phyloP scores from a whole-genome alignment of 1,284 basidiomycete genomes.

The Phellopilus nigrolimitatus region DNA sequence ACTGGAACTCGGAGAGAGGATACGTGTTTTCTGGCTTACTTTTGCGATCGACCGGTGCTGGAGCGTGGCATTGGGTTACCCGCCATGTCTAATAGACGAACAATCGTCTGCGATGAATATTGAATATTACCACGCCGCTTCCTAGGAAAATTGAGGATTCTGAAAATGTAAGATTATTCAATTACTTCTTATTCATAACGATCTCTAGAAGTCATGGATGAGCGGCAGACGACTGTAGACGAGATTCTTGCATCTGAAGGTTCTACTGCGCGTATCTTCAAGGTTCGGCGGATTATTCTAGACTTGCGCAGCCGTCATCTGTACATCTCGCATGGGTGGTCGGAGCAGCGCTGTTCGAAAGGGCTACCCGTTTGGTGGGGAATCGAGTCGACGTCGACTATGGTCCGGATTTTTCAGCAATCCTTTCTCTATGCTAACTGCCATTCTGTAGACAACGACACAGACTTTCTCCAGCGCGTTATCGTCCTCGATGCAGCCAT shows the following conservation, averaged over 20 bases:
- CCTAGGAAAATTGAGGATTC: constrained; percentile 9
- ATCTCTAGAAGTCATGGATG: neutral
- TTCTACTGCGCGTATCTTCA: neutral
- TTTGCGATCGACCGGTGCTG: constrained; percentile 15
- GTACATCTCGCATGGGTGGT: constrained; percentile 2
- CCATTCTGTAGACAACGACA: neutral
- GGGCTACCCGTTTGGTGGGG: constrained; percentile 11
- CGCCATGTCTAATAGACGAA: too few species aligned
- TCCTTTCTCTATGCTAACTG: neutral
- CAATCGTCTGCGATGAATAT: constrained; percentile 12
- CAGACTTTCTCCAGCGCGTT: neutral
- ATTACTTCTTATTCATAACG: neutral
- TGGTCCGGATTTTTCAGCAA: neutral
- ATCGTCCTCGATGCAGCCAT: neutral
- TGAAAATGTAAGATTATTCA: constrained; percentile 6
- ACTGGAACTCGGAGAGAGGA: constrained; percentile 11
- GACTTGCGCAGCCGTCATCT: neutral
- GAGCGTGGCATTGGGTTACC: constrained; percentile 14
- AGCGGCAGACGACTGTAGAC: neutral
- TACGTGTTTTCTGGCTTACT: constrained; percentile 16
- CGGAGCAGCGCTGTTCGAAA: constrained; percentile 14
- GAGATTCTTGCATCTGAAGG: neutral
- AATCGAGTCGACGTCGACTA: neutral
- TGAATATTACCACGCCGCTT: constrained; percentile 14
- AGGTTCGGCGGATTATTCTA: constrained; percentile 8